Conservation (phyloP, 805 yeast species). For the Candida easanensis region DNA sequence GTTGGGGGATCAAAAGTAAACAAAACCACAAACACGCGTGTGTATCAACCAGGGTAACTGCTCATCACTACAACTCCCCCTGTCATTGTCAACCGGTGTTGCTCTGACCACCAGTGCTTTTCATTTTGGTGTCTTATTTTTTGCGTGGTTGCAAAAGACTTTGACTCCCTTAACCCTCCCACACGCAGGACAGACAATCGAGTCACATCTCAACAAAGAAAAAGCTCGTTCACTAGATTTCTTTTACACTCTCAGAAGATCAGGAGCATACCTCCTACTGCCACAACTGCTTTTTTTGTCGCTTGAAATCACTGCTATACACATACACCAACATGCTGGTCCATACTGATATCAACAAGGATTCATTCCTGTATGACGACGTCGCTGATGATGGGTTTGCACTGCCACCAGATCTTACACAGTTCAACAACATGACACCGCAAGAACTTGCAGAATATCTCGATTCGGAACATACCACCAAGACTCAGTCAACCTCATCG, state of each 20-base stretch:
- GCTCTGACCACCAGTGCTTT: too few species aligned
- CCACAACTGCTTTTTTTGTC: neutral
- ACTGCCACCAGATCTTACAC: conserved; percentile 12
- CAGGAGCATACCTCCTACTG: neutral
- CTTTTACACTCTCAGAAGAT: too few species aligned
- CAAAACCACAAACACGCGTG: neutral
- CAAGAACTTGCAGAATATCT: conserved; percentile 18
- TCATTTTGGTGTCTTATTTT: too few species aligned
- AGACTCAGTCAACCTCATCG: neutral
- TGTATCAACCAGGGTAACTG: neutral
- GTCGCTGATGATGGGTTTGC: conserved; percentile 4
- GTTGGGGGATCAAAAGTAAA: neutral
- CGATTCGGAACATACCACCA: conserved; percentile 9
- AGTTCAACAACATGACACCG: conserved; percentile 12
- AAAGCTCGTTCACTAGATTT: neutral
- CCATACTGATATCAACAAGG: conserved; percentile 5
- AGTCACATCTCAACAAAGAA: neutral
- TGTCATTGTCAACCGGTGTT: too few species aligned
- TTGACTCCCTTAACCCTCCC: too few species aligned
- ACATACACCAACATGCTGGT: neutral
- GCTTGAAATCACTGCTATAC: conserved; percentile 1
- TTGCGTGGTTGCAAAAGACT: too few species aligned
- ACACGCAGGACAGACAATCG: too few species aligned
- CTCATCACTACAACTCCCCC: neutral
- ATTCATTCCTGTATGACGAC: conserved; percentile 12